Conservation (phyloP, 306 rosid genomes). For the Trifolium dubium region DNA sequence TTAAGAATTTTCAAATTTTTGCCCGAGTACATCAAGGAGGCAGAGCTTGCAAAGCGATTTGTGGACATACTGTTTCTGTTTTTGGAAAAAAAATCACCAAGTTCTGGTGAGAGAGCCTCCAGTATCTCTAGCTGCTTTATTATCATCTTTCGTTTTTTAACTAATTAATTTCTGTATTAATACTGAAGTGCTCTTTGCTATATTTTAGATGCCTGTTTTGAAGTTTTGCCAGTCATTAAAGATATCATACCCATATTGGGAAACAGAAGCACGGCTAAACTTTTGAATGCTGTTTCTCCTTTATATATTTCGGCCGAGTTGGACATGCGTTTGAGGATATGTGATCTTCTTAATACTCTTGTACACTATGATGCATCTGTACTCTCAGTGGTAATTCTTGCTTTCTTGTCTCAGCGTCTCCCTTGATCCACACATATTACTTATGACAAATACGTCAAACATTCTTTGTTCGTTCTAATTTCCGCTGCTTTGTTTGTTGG, state of each 20-base stretch:
- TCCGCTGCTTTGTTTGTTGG: constrained; percentile 33
- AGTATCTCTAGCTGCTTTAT: constrained; percentile 20
- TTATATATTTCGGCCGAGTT: constrained; percentile 64
- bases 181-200: constrained; percentile 38
- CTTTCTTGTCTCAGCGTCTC: constrained; percentile 26
- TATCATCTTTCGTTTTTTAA: constrained; percentile 11
- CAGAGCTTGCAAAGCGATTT: constrained; percentile 63
- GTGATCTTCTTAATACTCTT: constrained; percentile 76
- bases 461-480: constrained; percentile 22
- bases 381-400: constrained; percentile 62
- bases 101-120: constrained; percentile 58
- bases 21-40: constrained; percentile 66
- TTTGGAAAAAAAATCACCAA: constrained; percentile 57
- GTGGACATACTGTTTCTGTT: constrained; percentile 71
- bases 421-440: constrained; percentile 32
- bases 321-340: constrained; percentile 67
- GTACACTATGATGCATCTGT: constrained; percentile 66
- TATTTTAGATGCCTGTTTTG: constrained; percentile 65
- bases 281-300: constrained; percentile 69
- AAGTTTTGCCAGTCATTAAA: constrained; percentile 64
- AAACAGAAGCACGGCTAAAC: constrained; percentile 54
- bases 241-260: constrained; percentile 65
- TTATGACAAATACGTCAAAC: constrained; percentile 4
- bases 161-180: constrained; percentile 18
- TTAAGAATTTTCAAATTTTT: constrained; percentile 68